phyloP scores from a whole-genome alignment of 345 rosid genomes.

The Dovyalis caffra region DNA sequence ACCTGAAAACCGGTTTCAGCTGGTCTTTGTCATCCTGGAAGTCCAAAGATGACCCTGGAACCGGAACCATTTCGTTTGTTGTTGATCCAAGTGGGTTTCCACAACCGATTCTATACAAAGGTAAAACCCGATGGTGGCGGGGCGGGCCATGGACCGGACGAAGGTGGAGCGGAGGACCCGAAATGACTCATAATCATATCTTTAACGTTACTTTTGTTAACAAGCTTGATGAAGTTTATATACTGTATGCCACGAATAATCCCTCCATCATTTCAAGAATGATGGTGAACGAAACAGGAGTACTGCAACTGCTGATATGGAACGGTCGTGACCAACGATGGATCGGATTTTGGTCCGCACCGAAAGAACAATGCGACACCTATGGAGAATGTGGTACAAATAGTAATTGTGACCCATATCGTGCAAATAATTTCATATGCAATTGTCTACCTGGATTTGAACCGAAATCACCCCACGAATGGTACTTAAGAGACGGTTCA shows the following conservation, averaged over 20 bases:
- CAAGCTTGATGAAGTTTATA: constrained; percentile 32
- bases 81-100: constrained; percentile 42
- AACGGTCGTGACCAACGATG: constrained; percentile 35
- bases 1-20: constrained; percentile 13
- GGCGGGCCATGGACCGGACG: constrained; percentile 59
- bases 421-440: constrained; percentile 47
- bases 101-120: constrained; percentile 44
- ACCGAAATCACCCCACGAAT: constrained; percentile 49
- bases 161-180: constrained; percentile 74
- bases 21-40: constrained; percentile 30
- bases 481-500: constrained; percentile 54
- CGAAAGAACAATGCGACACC: constrained; percentile 62
- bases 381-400: constrained; percentile 62
- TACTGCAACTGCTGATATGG: constrained; percentile 50
- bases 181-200: constrained; percentile 42
- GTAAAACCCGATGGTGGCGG: constrained; percentile 39
- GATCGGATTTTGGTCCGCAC: constrained; percentile 51
- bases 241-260: constrained; percentile 27
- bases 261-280: constrained; percentile 43
- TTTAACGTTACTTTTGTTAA: constrained; percentile 31
- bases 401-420: constrained; percentile 44
- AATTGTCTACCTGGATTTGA: constrained; percentile 65
- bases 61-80: constrained; percentile 9
- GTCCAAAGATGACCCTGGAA: constrained; percentile 25
- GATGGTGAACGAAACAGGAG: constrained; percentile 52